phyloP scores from a whole-genome alignment of 306 rosid genomes.

The Quercus cerris region DNA sequence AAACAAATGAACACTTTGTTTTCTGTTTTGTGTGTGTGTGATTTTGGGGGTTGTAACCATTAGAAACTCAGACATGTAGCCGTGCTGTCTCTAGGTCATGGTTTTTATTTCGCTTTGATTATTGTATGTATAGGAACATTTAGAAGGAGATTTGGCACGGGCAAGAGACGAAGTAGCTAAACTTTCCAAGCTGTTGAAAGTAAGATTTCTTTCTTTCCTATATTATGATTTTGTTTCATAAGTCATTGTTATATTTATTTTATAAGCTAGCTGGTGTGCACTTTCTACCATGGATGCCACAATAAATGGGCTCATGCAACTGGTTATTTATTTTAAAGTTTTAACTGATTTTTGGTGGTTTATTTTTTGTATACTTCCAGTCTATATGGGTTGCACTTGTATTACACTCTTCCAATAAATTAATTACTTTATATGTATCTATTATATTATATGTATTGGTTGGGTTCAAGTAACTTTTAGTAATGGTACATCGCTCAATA shows the following conservation, averaged over 20 bases:
- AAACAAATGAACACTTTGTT: conserved; percentile 18
- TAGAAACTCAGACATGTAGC: neutral
- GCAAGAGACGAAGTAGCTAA: conserved; percentile 72
- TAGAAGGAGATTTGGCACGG: conserved; percentile 72
- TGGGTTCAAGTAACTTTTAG: too few species aligned
- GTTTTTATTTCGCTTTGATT: conserved; percentile 10
- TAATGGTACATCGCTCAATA: too few species aligned
- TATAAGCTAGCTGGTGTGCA: conserved; percentile 1
- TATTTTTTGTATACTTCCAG: too few species aligned
- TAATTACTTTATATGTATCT: too few species aligned
- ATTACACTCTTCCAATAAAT: too few species aligned
- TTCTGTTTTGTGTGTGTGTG: neutral
- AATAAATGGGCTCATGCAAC: neutral
- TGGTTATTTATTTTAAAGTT: neutral
- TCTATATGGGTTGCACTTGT: too few species aligned
- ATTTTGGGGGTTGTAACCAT: neutral
- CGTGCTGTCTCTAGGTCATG: neutral
- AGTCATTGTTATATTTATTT: neutral
- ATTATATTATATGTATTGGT: too few species aligned
- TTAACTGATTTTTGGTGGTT: too few species aligned
- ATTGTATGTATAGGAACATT: conserved; percentile 55
- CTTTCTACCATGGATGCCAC: neutral
- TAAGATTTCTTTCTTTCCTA: conserved; percentile 26
- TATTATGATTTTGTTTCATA: neutral
- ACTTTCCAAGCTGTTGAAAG: conserved; percentile 63